These are phyloP conservation scores for Diaporthe helianthi DNA, from an alignment of 2,329 filamentous ascomycete genomes.

Conservation along the genomic window DNA sequence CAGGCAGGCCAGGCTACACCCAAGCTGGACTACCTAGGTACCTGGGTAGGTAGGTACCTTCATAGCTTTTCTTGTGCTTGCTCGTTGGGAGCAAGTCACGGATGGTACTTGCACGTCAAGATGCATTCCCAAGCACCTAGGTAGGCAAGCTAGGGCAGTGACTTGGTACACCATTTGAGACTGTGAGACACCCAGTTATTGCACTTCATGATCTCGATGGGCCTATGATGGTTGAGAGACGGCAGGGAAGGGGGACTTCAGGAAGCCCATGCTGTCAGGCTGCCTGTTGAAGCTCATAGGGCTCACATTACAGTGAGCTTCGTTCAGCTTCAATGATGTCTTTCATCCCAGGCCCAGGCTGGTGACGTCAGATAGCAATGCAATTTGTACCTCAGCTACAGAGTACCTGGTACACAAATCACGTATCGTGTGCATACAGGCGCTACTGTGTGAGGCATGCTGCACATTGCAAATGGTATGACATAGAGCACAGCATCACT, in stretches of 20 bases:
- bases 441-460: no score
- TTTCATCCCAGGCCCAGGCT: no score
- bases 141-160: background rate
- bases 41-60: no score
- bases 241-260: no score
- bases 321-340: background rate
- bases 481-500: background rate
- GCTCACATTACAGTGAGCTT: background rate
- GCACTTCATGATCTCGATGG: slow-evolving; percentile 17
- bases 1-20: no score
- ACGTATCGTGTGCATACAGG: no score
- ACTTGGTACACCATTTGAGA: no score
- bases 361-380: slow-evolving; percentile 8
- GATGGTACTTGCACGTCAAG: background rate
- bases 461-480: background rate
- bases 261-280: background rate
- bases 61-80: background rate
- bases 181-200: background rate
- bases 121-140: background rate
- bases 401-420: no score
- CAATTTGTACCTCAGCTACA: no score
- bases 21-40: background rate
- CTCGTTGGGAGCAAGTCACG: background rate
- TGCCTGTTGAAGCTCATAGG: background rate
- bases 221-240: background rate